Evolutionary conservation across 768 basidiomycete species (phyloP), one percentile per base, ranked within the genome.

Genomic region (Asterophora lycoperdoides): DNA sequence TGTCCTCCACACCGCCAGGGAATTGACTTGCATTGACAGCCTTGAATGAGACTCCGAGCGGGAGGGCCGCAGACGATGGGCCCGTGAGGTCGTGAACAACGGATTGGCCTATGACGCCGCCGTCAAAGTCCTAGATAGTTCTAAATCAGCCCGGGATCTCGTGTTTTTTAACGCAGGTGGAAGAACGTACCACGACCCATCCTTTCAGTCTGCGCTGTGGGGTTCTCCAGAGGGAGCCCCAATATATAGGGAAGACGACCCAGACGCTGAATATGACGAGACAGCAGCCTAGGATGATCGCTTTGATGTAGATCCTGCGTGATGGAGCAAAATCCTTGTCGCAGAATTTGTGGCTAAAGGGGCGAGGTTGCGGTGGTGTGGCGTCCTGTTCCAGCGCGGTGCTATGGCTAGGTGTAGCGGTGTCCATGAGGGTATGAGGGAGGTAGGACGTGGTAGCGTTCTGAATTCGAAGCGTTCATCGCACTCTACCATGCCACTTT

Each of bases 91-190:
- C 59, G 44, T 65, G 60, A 0, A 62, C 65, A 20, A 84, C 72
- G 0, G 64, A 56, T 35, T 68, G 63, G 4, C 81, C 81, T 9
- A 84, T 65, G 23, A 64, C 48, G 2, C 66, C 72, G 5, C 74
- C 78, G 38, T 83, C 81, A 51, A 81, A 83, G 51, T 84, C 80
- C 79, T 82, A 36, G 28, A 30, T 32, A 30, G 37, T 29, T 13
- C 11, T 15, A n/a, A 9, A 14, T n/a, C n/a, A n/a, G n/a, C n/a
- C n/a, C n/a, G n/a, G n/a, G n/a, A n/a, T n/a, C n/a, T n/a, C n/a
- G n/a, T n/a, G n/a, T n/a, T n/a, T n/a, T n/a, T n/a, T n/a, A n/a
- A n/a, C n/a, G n/a, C n/a, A n/a, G 17, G 26, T 18, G 15, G 34
- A 29, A 29, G 8, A 15, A 49, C 60, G n/a, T 32, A 62, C 61